A percentile compares a stretch with the other conserved stretches of the same genome.
phyloP scores from a whole-genome alignment of 371 early-diverging fungal species.

The Apophysomyces sp. region DNA sequence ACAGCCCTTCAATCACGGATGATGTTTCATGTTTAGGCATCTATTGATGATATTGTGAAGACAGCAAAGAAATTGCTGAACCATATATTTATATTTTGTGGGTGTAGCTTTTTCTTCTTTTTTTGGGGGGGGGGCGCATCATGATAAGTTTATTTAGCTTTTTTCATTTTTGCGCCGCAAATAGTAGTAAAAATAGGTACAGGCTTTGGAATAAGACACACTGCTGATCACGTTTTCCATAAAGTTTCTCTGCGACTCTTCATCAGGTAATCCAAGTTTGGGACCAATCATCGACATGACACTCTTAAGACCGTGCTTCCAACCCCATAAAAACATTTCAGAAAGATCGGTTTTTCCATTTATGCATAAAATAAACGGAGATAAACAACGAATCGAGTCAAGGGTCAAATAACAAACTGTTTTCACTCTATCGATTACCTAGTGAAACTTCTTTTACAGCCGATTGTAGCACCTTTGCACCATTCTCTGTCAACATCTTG shows the following conservation, averaged over 20 bases:
- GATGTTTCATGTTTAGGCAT: too few species aligned
- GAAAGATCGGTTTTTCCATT: slow-evolving; percentile 13
- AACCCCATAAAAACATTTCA: slow-evolving; percentile 23
- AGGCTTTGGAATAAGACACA: not conserved
- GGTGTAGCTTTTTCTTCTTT: too few species aligned
- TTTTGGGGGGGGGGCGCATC: too few species aligned
- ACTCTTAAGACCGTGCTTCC: slow-evolving; percentile 14
- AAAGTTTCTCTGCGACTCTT: not conserved
- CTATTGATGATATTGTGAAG: too few species aligned
- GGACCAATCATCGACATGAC: slow-evolving; percentile 14
- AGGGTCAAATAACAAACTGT: too few species aligned
- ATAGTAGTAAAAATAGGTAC: slow-evolving; percentile 7
- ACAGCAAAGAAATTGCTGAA: too few species aligned
- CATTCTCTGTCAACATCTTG: slow-evolving; percentile 4
- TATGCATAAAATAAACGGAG: too few species aligned
- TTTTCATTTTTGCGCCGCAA: slow-evolving; percentile 16
- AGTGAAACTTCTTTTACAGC: slow-evolving; percentile 18
- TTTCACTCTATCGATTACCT: too few species aligned
- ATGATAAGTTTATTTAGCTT: too few species aligned
- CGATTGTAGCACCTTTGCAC: slow-evolving; percentile 12
- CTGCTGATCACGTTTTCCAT: not conserved
- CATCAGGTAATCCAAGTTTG: slow-evolving; percentile 8
- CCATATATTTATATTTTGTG: too few species aligned
- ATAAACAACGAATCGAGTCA: too few species aligned
- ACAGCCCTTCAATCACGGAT: too few species aligned